Base-by-base conservation (phyloP, 805 yeast species). In the Wickerhamiella brachini region DNA sequence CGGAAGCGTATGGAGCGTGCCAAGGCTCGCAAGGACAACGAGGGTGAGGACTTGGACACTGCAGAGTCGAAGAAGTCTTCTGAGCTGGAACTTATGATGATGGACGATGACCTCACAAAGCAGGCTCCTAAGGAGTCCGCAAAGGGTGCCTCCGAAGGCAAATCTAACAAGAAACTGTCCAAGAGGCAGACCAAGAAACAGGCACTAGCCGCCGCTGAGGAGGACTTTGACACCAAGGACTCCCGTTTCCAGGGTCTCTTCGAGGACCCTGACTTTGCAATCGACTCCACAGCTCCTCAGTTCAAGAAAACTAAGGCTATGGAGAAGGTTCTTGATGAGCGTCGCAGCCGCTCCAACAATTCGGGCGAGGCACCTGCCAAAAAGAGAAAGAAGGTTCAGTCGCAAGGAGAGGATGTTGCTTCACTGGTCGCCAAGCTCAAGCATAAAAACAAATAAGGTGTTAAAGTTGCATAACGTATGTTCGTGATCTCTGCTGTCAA, bases 261-360 rank as follows among this genome's bases (percentile, higher is more conserved):
- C 62, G 87, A 87, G 60, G 81, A 79, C 55, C 95, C 85, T 56
- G 93, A 83, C 55, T 93, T 79, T 68, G 96, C 96, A 12, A 88
- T 94, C 63, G 98, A 94, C 67, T 95, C 97, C 21, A 81, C 94
- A 20, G 80, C 75, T 62, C 84, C 94, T n/a, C 95, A 86, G 64
- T 90, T 78, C 73, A 88, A 85, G 70, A 79, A 82, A 67, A 89
- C 97, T 1, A 71, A 78, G 17, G 87, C 93, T 23, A 89, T 90
- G 95, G 81, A 82, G 63, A 75, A 81, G 65, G 77, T 93, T 51
- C 68, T 93, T 70, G 73, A 78, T 45, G 95, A 88, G 67, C 77
- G 95, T 26, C 60, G 71, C 23, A 57, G 60, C 41, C 62, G 72
- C 5, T 54, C 51, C 20, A 50, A 46, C 20, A 18, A 7, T 5